A percentile compares a stretch with the other conserved stretches of the same genome.
phyloP scores from a whole-genome alignment of 768 basidiomycete species.

The Boletus sp. region DNA sequence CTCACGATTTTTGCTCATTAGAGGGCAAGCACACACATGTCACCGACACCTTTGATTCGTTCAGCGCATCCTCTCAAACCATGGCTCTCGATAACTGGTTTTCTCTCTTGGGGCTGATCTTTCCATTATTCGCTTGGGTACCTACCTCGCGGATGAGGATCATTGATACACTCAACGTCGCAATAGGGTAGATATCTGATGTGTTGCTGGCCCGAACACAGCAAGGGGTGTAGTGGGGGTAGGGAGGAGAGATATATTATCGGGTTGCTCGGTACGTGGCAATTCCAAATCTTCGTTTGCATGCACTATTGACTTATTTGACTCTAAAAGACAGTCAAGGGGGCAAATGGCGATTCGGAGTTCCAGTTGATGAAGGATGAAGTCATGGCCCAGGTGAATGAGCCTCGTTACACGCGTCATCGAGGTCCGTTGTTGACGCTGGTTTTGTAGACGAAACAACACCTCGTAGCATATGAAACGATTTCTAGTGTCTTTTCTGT shows the following conservation, averaged over 20 bases:
- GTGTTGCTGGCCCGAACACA: constrained; percentile 36
- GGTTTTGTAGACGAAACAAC: constrained; percentile 14
- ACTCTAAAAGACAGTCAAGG: constrained; percentile 31
- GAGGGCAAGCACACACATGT: constrained; percentile 45
- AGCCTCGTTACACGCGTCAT: no score
- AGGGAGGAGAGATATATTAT: constrained; percentile 27
- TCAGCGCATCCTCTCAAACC: constrained; percentile 17
- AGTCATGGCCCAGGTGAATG: constrained; percentile 23
- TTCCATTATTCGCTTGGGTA: constrained; percentile 35
- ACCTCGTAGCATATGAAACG: constrained; percentile 23
- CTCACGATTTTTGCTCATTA: constrained; percentile 50
- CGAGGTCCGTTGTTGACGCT: neutral
- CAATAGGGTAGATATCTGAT: constrained; percentile 39
- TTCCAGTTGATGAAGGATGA: constrained; percentile 26
- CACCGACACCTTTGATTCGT: constrained; percentile 38
- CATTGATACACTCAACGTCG: constrained; percentile 25
- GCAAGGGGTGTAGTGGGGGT: constrained; percentile 14
- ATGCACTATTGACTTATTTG: neutral
- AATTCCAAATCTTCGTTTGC: constrained; percentile 13
- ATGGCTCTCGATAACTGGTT: constrained; percentile 28
- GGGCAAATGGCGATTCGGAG: constrained; percentile 25
- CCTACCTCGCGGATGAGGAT: constrained; percentile 35
- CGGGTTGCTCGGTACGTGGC: constrained; percentile 18
- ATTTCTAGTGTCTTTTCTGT: constrained; percentile 5
- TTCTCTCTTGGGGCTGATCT: constrained; percentile 33